These are phyloP conservation scores for Neurospora sublineolata DNA, from an alignment of 495 filamentous ascomycete genomes.

Conservation along the genomic window DNA sequence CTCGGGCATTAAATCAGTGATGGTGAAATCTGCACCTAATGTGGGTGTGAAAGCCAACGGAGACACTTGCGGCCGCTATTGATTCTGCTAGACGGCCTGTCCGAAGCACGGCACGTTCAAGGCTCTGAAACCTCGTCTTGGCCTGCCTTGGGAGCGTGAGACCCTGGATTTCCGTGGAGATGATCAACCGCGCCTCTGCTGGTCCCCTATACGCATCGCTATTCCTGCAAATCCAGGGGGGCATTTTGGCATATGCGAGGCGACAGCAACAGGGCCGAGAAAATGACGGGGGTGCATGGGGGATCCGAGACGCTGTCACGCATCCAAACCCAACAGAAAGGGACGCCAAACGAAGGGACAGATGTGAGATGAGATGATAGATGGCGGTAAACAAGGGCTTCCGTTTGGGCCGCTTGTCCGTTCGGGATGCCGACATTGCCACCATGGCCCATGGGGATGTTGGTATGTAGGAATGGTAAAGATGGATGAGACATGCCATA, in stretches of 20 bases:
- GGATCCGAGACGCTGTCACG: neutral
- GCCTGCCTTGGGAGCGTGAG: neutral
- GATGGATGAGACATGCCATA: constrained; percentile 16
- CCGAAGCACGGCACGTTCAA: neutral
- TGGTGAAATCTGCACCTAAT: neutral
- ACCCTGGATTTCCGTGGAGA: neutral
- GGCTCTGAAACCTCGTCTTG: neutral
- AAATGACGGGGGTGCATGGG: neutral
- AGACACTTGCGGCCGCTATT: neutral
- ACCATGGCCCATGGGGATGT: neutral
- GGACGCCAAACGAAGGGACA: neutral
- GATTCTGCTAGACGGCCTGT: neutral
- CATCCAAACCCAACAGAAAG: neutral
- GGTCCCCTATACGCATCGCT: neutral
- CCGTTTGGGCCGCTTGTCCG: neutral
- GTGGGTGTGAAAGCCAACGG: neutral
- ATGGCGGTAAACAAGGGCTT: neutral
- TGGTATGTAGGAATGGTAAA: constrained; percentile 2
- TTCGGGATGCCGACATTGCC: neutral
- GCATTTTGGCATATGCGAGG: neutral
- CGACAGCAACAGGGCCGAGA: neutral
- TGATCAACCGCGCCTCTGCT: neutral
- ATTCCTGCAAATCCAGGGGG: neutral
- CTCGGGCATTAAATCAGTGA: neutral
- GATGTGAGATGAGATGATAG: neutral